phyloP scores from a whole-genome alignment of 495 filamentous ascomycete genomes.

The Penicillium cinerascens region DNA sequence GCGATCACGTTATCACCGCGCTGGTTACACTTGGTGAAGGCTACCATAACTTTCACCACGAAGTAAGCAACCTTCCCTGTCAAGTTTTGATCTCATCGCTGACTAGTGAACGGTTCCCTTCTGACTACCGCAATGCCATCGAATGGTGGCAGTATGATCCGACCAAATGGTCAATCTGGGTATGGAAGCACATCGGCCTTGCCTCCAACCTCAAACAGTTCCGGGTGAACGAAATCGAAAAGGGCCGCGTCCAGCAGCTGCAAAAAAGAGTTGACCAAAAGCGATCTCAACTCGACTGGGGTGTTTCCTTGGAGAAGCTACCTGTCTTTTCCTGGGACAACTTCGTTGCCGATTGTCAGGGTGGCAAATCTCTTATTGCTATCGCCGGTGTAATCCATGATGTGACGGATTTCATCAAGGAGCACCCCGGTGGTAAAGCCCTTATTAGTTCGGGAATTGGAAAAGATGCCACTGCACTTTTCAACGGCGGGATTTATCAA shows the following conservation, averaged over 20 bases:
- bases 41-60: slow-evolving; percentile 97
- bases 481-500: slow-evolving; percentile 91
- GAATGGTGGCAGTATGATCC: slow-evolving; percentile 94
- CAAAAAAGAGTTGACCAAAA: slow-evolving; percentile 92
- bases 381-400: slow-evolving; percentile 91
- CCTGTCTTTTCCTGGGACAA: slow-evolving; percentile 93
- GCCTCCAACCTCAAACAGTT: slow-evolving; percentile 90
- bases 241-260: slow-evolving; percentile 84
- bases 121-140: slow-evolving; percentile 93
- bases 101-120: slow-evolving; percentile 63
- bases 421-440: slow-evolving; percentile 86
- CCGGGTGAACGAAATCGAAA: slow-evolving; percentile 89
- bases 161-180: slow-evolving; percentile 90
- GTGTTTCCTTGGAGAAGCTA: slow-evolving; percentile 74
- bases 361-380: slow-evolving; percentile 74
- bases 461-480: slow-evolving; percentile 90
- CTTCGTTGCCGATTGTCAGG: slow-evolving; percentile 71
- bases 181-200: slow-evolving; percentile 82
- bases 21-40: slow-evolving; percentile 88
- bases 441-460: slow-evolving; percentile 79
- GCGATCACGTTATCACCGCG: slow-evolving; percentile 87
- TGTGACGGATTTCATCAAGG: slow-evolving; percentile 78
- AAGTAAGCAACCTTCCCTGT: slow-evolving; percentile 7
- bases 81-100: neutral
- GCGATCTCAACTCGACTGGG: slow-evolving; percentile 52